Conservation (phyloP, 129 eudicot species). For the Kitagawia praeruptora region DNA sequence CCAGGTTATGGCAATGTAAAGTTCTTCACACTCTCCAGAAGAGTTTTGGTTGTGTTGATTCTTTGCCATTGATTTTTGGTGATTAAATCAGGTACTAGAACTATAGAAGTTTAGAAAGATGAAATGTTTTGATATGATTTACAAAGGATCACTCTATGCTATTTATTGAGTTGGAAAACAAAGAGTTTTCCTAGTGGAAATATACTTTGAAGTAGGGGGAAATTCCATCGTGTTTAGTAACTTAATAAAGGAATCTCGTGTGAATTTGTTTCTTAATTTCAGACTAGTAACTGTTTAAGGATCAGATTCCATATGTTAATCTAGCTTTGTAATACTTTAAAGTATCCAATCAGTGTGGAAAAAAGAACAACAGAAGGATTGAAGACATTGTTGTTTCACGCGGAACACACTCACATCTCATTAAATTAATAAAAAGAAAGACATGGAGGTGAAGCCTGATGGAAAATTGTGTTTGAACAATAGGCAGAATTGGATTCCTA, state of each 20-base stretch:
- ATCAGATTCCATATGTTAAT: not conserved
- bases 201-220: not conserved
- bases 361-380: not conserved
- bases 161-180: not conserved
- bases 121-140: not conserved
- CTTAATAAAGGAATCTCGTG: not conserved
- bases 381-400: not conserved
- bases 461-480: not conserved
- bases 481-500: conserved; percentile 4
- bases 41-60: not conserved
- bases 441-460: not conserved
- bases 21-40: not conserved
- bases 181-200: not conserved
- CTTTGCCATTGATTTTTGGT: conserved; percentile 1
- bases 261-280: not conserved
- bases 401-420: not conserved
- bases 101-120: no score
- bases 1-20: not conserved
- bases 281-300: not conserved
- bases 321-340: not conserved
- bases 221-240: not conserved
- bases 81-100: not conserved
- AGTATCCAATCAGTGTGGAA: not conserved
- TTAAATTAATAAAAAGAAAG: not conserved
- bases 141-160: not conserved